Evolutionary conservation across 1,284 basidiomycete species (phyloP), one percentile per base, ranked within the genome.

Genomic region (Schizophyllum commune): DNA sequence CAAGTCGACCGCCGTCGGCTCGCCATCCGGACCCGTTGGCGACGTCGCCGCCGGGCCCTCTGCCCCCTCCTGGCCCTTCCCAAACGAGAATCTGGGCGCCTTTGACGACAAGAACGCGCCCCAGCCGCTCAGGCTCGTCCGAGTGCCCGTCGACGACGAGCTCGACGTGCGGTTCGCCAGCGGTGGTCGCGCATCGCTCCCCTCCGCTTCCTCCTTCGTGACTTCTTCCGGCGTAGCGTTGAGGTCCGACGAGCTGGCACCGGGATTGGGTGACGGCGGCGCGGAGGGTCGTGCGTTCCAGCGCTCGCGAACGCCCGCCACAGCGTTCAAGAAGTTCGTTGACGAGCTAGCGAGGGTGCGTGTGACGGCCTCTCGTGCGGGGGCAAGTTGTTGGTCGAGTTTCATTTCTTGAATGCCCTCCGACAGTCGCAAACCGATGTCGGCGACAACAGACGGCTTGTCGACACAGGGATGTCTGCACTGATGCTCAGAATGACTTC

Each of bases 341-440:
- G 91, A 91, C 7, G 92, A 89, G 1, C 81, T 81, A 0, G 82
- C 83, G 55, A 94, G 68, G 0, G 92, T 93, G 32, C 86, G 82
- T 15, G 86, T 82, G 52, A 96, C 84, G 0, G 89, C 93, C 71
- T 96, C 94, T 4, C 92, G 83, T 0, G 94, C 89, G 1, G 94
- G 92, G 2, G 88, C 93, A 3, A 97, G 83, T 66, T 93, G 91
- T 72, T 96, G 90, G 33, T 96, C 92, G 4, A 97, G 73, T 69
- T 90, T 92, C 56, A 97, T 81, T 32, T 96, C 94, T 70, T 96
- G 92, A 33, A 97, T 83, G 1, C 94, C 94, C 75, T 97, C 94
- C 63, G 84, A 82, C 15, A 98, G 80, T 5, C 94, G 86, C 7
- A 97, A 79, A 13, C 94, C 90, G 47, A 98, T 88, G 68, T 98